These are phyloP conservation scores for Saccharum spontaneum DNA, from an alignment of 176 grass and related monocot species.

Conservation along the genomic window DNA sequence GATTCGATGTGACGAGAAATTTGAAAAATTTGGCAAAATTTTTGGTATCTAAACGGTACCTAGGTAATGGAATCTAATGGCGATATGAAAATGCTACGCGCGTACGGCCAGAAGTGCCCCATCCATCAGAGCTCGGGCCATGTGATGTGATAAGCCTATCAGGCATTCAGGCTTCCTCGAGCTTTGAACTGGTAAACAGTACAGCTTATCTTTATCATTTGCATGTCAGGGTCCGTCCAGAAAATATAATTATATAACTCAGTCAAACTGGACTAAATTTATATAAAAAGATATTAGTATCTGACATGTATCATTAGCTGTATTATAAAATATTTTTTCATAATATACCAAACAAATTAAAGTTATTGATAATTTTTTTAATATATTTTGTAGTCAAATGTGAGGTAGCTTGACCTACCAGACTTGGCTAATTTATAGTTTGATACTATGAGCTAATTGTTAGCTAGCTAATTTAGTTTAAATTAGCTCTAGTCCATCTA, in stretches of 20 bases:
- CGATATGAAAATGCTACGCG: not conserved
- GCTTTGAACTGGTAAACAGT: not conserved
- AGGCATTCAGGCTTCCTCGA: not conserved
- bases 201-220: not conserved
- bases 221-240: not conserved
- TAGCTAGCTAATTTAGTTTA: too few species aligned
- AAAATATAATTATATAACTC: not conserved
- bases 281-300: not conserved
- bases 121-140: not conserved
- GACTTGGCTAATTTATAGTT: too few species aligned
- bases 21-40: too few species aligned
- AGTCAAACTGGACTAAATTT: not conserved
- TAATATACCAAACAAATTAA: too few species aligned
- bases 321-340: not conserved
- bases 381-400: too few species aligned
- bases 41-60: too few species aligned
- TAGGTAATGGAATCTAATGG: not conserved
- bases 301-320: not conserved
- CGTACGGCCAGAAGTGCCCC: constrained; percentile 1
- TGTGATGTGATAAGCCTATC: constrained; percentile 23
- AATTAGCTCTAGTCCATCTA: too few species aligned
- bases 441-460: too few species aligned
- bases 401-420: too few species aligned
- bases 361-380: too few species aligned
- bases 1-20: too few species aligned